Conservation (phyloP, 192 early-diverging fungal genomes). For the Diversispora epigaea region DNA sequence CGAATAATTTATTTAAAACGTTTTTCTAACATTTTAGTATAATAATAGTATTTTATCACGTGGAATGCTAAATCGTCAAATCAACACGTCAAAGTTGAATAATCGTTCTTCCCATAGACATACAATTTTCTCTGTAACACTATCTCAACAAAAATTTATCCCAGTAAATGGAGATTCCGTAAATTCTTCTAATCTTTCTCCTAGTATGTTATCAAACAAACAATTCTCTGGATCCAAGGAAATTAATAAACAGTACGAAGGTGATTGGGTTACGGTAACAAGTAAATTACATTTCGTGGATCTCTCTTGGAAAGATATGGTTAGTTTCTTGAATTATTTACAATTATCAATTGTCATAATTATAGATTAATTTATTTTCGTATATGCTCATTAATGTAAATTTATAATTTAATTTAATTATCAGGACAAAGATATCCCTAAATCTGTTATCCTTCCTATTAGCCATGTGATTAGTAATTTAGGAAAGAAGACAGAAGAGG, state of each 20-base stretch:
- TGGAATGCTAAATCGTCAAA: slow-evolving; percentile 76
- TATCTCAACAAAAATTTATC: slow-evolving; percentile 73
- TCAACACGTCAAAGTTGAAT: slow-evolving; percentile 95
- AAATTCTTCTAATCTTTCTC: slow-evolving; percentile 10
- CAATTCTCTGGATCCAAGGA: neutral
- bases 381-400: neutral
- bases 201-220: slow-evolving; percentile 1
- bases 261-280: slow-evolving; percentile 61
- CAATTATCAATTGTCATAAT: neutral
- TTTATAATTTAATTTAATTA: neutral
- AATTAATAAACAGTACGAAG: slow-evolving; percentile 39
- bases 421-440: slow-evolving; percentile 39
- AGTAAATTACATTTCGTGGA: slow-evolving; percentile 99
- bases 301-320: slow-evolving; percentile 91
- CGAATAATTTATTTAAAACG: too few species aligned
- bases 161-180: slow-evolving; percentile 40
- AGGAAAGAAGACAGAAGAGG: slow-evolving; percentile 63
- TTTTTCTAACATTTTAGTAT: neutral
- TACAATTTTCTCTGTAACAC: slow-evolving; percentile 89
- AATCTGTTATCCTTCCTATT: slow-evolving; percentile 88
- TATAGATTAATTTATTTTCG: neutral
- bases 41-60: slow-evolving; percentile 52
- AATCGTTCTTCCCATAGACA: slow-evolving; percentile 87
- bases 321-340: slow-evolving; percentile 29
- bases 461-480: slow-evolving; percentile 97